Evolutionary conservation across 805 yeast genomes (phyloP), one percentile per base, ranked within the genome.

Genomic region (Metschnikowia cubensis): DNA sequence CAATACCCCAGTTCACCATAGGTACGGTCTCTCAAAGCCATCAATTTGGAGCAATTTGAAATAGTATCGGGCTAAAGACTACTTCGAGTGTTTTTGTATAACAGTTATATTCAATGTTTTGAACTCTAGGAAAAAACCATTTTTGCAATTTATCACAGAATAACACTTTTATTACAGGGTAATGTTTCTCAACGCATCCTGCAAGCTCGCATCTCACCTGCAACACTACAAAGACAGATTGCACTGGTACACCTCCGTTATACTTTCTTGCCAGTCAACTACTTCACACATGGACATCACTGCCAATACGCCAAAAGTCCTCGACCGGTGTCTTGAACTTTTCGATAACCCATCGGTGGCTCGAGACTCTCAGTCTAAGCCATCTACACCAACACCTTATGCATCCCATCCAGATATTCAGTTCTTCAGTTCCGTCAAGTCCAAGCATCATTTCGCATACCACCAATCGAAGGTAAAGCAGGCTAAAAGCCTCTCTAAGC

Each of bases 361-460:
- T 18, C 25, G 18, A 44, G 18, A 29, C 22, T 6, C 14, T 35
- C 25, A 14, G 13, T 31, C 35, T 33, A 31, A 22, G 37, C 54
- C 55, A 21, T 45, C 46, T 11, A 55, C 59, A 7, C 59, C 60
- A 2, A 50, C 54, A 14, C 52, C 50, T n/a, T 57, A 48, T 47
- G 51, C 50, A 17, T 51, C 62, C 11, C 72, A 72, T 53, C 74
- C 76, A 13, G 75, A 69, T 50, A 64, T 73, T 46, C 71, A 69
- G 55, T 70, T 63, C 61, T 73, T 73, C 52, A 65, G 65, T 42
- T 56, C 60, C 17, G 63, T 73, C 11, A 71, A 73, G 49, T 51
- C 59, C 6, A 65, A 65, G 42, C 64, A 72, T 56, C 76, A 72
- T 51, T 73, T 58, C 53, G 60, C 59, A 14, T 73, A 72, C 52